Percentiles rank a stretch among this genome's conserved stretches.
Evolutionary conservation across 345 rosid genomes (phyloP).

Genomic region (Populus davidiana): DNA sequence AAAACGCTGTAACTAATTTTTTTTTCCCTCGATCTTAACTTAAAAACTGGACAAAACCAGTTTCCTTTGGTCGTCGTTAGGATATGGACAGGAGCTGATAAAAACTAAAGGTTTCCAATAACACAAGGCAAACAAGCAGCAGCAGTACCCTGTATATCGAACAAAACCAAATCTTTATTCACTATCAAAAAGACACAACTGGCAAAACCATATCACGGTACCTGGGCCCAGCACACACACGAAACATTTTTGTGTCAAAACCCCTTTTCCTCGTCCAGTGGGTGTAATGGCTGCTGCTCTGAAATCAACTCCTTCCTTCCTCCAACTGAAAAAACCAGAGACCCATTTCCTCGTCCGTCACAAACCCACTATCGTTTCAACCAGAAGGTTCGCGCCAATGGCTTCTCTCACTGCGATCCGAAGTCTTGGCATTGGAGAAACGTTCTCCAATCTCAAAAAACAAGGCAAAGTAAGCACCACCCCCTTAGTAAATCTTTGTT

Average conservation of each 20-base stretch:
- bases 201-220: not conserved
- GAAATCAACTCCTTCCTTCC: slow-evolving; percentile 22
- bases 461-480: slow-evolving; percentile 56
- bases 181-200: not conserved
- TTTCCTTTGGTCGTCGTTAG: not conserved
- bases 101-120: not conserved
- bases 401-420: slow-evolving; percentile 44
- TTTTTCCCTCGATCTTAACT: too few relatives aligned
- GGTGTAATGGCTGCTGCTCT: slow-evolving; percentile 35
- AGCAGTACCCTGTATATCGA: not conserved
- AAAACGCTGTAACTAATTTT: too few relatives aligned
- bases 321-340: slow-evolving; percentile 30
- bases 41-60: too few relatives aligned
- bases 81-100: not conserved
- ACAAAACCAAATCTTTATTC: not conserved
- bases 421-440: slow-evolving; percentile 50
- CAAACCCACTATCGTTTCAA: slow-evolving; percentile 28
- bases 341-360: slow-evolving; percentile 21
- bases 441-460: slow-evolving; percentile 56
- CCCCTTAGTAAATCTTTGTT: not conserved
- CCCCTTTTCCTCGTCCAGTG: too few relatives aligned
- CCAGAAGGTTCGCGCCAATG: slow-evolving; percentile 46
- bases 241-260: not conserved
- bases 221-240: not conserved
- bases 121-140: not conserved